Evolutionary conservation across 164 flowering plant genomes (phyloP), one percentile per base, ranked within the genome.

Genomic region (Tinospora cordifolia): DNA sequence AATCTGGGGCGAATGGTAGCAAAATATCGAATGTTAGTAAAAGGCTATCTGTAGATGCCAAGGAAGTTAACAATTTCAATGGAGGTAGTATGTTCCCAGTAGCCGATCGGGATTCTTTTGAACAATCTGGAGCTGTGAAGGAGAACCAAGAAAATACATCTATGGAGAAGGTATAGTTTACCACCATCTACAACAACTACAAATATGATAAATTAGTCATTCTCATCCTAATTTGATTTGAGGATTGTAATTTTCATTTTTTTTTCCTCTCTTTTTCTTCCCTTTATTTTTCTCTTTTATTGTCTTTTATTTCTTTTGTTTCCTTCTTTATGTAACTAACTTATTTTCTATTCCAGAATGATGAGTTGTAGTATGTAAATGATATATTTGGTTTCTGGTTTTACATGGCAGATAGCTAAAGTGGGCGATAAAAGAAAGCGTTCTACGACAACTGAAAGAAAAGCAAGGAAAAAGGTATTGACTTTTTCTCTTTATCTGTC

Each of bases 381-480:
- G 15, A 11, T 62, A 24, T 44, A 60, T 14, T 66, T 66, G 69
- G 41, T 39, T 63, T 13, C 63, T 68, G 60, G 26, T 73, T 38
- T 40, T 72, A 46, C 46, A 27, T 71, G 46, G 72, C 79, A 83
- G 86, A 81, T 72, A 40, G 75, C 7, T 65, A 73, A 65, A 68
- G 69, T 39, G 27, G 11, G 75, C 65, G 79, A 81, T 21, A 86
- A 81, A 75, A 88, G 46, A 81, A 87, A 80, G 75, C 78, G 84
- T 71, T 76, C 79, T 67, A 6, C 22, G 36, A 67, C 84, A 46
- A 46, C 77, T 69, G 83, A 76, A 62, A 74, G 68, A 51, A 88
- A 80, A 77, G 85, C 57, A 69, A 88, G 76, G 78, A 85, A 80
- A 67, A 88, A 84, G 85, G 91, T 87, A 62, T 70, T 66, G 13